A percentile compares a stretch with the other conserved stretches of the same genome.
Conservation (phyloP, 2,329 filamentous ascomycete genomes). For the Penicillium sclerotiorum region DNA sequence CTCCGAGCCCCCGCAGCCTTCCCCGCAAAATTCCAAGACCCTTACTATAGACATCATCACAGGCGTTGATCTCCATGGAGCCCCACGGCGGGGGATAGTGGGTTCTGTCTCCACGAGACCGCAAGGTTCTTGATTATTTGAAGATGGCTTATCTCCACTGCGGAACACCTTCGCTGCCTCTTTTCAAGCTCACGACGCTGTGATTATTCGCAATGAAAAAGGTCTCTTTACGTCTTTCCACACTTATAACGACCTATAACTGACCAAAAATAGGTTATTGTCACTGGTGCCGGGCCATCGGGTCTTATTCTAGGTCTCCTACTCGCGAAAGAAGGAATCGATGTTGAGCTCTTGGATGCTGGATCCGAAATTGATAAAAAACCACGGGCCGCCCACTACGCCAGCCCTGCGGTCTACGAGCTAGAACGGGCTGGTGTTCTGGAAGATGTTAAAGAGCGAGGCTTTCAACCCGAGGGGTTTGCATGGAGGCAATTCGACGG, state of each 20-base stretch:
- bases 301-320: slow-evolving; percentile 35
- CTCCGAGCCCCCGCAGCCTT: background rate
- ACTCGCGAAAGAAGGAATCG: slow-evolving; percentile 35
- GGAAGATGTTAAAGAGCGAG: slow-evolving; percentile 49
- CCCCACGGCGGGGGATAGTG: slow-evolving; percentile 15
- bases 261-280: slow-evolving; percentile 20
- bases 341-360: slow-evolving; percentile 54
- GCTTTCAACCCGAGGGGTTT: slow-evolving; percentile 47
- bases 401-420: slow-evolving; percentile 60
- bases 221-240: no score
- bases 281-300: slow-evolving; percentile 39
- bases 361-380: slow-evolving; percentile 58
- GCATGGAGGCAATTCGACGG: slow-evolving; percentile 50
- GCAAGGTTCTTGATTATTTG: slow-evolving; percentile 1
- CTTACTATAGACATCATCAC: background rate
- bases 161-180: background rate
- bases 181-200: no score
- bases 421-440: slow-evolving; percentile 63
- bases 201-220: background rate
- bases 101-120: background rate
- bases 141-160: background rate
- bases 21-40: background rate
- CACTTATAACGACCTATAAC: no score
- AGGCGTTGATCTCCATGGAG: background rate
- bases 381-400: slow-evolving; percentile 66